Percentiles rank a stretch among this genome's conserved stretches.
These are phyloP conservation scores for Ammopiptanthus mongolicus DNA, from an alignment of 306 rosid species.

Conservation along the genomic window DNA sequence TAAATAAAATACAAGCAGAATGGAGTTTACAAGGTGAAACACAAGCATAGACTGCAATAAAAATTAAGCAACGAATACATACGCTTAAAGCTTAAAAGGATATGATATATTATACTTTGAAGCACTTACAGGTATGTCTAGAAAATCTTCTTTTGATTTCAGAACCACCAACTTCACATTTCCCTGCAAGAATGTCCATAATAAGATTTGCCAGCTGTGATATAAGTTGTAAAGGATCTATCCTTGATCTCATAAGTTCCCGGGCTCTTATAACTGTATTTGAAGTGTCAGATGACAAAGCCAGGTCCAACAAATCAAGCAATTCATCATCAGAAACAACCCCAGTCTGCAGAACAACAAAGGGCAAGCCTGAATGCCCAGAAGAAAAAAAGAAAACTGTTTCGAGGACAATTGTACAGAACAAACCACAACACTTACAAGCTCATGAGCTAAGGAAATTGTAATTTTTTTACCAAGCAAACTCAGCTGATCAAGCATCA, in stretches of 20 bases:
- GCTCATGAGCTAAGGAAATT: constrained; percentile 55
- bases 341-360: constrained; percentile 59
- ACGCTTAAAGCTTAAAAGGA: not conserved
- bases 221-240: constrained; percentile 79
- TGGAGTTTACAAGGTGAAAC: not conserved
- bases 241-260: constrained; percentile 74
- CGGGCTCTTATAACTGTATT: constrained; percentile 72
- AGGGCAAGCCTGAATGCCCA: not conserved
- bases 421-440: constrained; percentile 52
- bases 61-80: not conserved
- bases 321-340: constrained; percentile 77
- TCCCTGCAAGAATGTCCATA: constrained; percentile 89
- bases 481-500: constrained; percentile 90
- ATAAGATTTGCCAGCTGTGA: constrained; percentile 87
- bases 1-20: not conserved
- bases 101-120: not conserved
- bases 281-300: constrained; percentile 81
- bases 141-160: constrained; percentile 51
- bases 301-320: constrained; percentile 76
- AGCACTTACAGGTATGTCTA: constrained; percentile 52
- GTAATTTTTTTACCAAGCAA: constrained; percentile 74
- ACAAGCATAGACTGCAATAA: not conserved
- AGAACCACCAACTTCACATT: constrained; percentile 46
- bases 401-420: not conserved
- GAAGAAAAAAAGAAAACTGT: not conserved